Evolutionary conservation across 306 rosid species (phyloP).

Genomic region (Hylodesmum podocarpum): DNA sequence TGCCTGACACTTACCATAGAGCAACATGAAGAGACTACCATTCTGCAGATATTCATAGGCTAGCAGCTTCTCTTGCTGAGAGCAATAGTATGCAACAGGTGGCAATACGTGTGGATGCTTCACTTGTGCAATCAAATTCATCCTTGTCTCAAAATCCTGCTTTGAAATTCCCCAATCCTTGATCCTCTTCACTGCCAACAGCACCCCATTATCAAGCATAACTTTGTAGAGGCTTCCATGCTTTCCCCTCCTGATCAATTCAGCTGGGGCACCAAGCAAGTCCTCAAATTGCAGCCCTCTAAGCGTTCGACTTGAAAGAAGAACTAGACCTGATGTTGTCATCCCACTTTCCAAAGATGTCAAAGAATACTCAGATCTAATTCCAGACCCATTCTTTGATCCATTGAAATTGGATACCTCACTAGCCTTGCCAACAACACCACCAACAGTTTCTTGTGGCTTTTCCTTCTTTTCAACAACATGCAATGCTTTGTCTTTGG

Average conservation of each 20-base stretch:
- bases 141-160: slow-evolving; percentile 50
- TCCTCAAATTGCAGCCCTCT: slow-evolving; percentile 56
- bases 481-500: slow-evolving; percentile 17
- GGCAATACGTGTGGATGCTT: slow-evolving; percentile 56
- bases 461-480: slow-evolving; percentile 28
- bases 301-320: slow-evolving; percentile 42
- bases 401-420: slow-evolving; percentile 37
- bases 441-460: slow-evolving; percentile 21
- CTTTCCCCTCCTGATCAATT: slow-evolving; percentile 65
- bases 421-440: slow-evolving; percentile 30
- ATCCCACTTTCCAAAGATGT: slow-evolving; percentile 52
- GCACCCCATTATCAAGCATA: slow-evolving; percentile 48
- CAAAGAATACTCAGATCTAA: slow-evolving; percentile 50
- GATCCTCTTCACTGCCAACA: slow-evolving; percentile 75
- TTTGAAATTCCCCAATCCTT: slow-evolving; percentile 60
- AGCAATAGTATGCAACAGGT: slow-evolving; percentile 66
- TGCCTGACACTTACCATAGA: slow-evolving; percentile 49
- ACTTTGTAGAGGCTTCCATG: slow-evolving; percentile 77
- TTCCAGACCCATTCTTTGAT: slow-evolving; percentile 24
- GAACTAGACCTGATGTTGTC: slow-evolving; percentile 42
- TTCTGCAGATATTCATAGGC: slow-evolving; percentile 64
- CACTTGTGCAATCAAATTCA: slow-evolving; percentile 45
- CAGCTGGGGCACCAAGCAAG: slow-evolving; percentile 72
- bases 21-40: slow-evolving; percentile 74
- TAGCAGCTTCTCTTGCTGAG: slow-evolving; percentile 74